Evolutionary conservation across 2,329 filamentous ascomycete species (phyloP), one percentile per base, ranked within the genome.

Genomic region (Claviceps purpurea): DNA sequence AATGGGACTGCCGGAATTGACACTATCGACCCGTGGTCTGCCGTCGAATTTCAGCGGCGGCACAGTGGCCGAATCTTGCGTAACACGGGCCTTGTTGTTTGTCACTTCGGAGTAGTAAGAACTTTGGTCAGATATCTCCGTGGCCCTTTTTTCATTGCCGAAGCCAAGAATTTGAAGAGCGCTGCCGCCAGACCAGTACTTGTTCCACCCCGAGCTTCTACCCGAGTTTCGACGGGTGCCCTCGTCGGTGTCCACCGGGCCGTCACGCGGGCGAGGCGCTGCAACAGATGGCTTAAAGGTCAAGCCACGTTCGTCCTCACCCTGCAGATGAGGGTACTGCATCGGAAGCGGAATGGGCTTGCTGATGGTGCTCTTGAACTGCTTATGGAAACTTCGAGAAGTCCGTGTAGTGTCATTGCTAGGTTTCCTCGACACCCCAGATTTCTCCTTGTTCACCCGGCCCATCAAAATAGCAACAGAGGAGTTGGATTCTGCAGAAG

Each of bases 141-240:
- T 83, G 38, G 69, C 67, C 56, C 75, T 65, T 61, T 74, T 70
- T 39, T 69, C 62, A 57, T 63, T 64, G 14, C 77, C 79, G 50
- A 82, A 77, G 14, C 80, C 81, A 7, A 86, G 70, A 24, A 84
- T 77, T 60, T 84, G 83, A 52, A 84, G 68, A 7, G 82, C 77
- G 57, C 83, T 85, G 50, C 84, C 85, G 49, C 83, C 84, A 14
- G 84, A 86, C 78, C 85, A 89, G 67, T 88, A 89, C 50, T 79
- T 73, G 65, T 87, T 87, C 85, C 85, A 89, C 47, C 84, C 84
- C 3, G 84, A 87, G 10, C 83, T 87, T 61, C 79, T 74, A 48
- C 84, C 84, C 4, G 84, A 87, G n/a, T 82, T 87, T 61, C 79
- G 74, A 52, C 81, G 74, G 20, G 72, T 68, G 45, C 67, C 68